Evolutionary conservation across 2,329 filamentous ascomycete species (phyloP).

Genomic region (Ceratocystis ficicola): DNA sequence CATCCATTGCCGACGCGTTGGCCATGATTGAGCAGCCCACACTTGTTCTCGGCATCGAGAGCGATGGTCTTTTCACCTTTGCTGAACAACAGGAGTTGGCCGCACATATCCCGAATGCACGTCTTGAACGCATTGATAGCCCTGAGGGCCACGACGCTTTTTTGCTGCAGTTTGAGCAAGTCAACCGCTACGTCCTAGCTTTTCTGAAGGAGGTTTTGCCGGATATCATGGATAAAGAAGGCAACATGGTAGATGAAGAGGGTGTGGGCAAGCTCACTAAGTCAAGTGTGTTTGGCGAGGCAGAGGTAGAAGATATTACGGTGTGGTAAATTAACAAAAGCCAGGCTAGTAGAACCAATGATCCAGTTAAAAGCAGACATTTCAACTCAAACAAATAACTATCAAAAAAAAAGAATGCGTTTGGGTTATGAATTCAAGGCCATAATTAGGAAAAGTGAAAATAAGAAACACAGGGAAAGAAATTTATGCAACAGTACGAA

Average conservation of each 20-base stretch:
- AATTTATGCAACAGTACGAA: conserved; percentile 4
- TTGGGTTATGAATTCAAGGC: neutral
- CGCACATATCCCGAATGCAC: conserved; percentile 62
- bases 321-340: conserved; percentile 51
- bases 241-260: conserved; percentile 35
- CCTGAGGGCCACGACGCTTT: conserved; percentile 96
- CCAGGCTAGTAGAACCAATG: neutral
- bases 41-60: conserved; percentile 86
- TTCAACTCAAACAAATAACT: neutral
- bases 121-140: conserved; percentile 77
- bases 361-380: neutral
- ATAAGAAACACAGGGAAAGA: neutral
- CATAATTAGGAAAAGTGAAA: neutral
- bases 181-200: conserved; percentile 72
- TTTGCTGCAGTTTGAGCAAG: conserved; percentile 90
- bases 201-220: conserved; percentile 76
- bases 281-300: conserved; percentile 87
- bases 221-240: conserved; percentile 67
- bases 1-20: conserved; percentile 60
- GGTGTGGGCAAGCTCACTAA: conserved; percentile 58
- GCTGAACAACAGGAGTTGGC: conserved; percentile 92
- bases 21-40: conserved; percentile 76
- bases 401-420: neutral
- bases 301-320: conserved; percentile 91
- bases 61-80: conserved; percentile 91